phyloP scores from a whole-genome alignment of 2,329 filamentous ascomycete species.

The Hypomyces perniciosus region DNA sequence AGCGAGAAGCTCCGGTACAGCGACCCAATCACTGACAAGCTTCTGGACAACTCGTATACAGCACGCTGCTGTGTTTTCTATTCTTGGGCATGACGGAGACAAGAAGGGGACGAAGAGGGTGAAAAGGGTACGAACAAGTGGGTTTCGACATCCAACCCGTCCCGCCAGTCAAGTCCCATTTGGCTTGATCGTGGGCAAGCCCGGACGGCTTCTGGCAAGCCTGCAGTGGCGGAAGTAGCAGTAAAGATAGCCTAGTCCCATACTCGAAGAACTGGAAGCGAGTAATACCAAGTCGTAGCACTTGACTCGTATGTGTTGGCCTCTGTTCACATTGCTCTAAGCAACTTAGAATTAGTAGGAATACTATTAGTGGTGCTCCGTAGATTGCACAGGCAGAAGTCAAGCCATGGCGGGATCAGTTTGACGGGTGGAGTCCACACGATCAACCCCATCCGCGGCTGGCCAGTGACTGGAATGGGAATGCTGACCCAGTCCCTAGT shows the following conservation, averaged over 20 bases:
- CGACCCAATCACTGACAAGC: constrained; percentile 10
- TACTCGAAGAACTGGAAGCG: too few relatives aligned
- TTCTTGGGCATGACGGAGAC: constrained; percentile 7
- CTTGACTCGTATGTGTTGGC: constrained; percentile 6
- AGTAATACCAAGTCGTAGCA: too few relatives aligned
- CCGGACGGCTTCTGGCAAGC: neutral
- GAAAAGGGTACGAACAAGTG: constrained; percentile 1
- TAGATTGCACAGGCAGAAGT: neutral
- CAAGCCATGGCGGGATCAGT: constrained; percentile 7
- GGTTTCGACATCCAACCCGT: constrained; percentile 1
- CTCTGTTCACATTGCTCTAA: constrained; percentile 1
- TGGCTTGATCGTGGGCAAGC: neutral
- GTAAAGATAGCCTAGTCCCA: neutral
- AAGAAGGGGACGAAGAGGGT: constrained; percentile 2
- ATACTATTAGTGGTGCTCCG: neutral
- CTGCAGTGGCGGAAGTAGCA: neutral
- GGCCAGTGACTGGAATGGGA: constrained; percentile 3
- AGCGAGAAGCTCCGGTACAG: constrained; percentile 1
- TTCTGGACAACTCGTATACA: constrained; percentile 5
- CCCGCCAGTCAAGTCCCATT: neutral
- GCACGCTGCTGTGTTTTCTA: constrained; percentile 1
- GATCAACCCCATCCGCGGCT: constrained; percentile 7
- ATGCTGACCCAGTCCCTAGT: neutral
- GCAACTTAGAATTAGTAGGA: neutral
- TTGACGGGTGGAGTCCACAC: constrained; percentile 8